These are phyloP conservation scores for Apiotrichum veenhuisii DNA, from an alignment of 1,284 basidiomycete species.

Conservation along the genomic window DNA sequence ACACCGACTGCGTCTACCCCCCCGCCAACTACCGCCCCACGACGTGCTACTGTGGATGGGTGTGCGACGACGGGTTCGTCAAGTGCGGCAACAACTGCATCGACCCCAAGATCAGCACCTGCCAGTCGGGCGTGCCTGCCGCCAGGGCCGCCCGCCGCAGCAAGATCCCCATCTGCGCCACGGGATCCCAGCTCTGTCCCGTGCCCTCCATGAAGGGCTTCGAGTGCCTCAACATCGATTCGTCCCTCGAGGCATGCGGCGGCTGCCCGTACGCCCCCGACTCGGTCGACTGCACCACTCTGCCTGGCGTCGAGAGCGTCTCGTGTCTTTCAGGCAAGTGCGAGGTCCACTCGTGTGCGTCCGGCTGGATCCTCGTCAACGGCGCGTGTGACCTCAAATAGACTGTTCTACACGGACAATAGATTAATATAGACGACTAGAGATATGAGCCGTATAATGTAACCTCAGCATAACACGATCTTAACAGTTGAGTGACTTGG, in stretches of 20 bases:
- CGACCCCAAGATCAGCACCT: background rate
- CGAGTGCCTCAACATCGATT: background rate
- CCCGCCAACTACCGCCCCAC: background rate
- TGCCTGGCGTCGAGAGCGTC: constrained; percentile 56
- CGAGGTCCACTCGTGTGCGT: background rate
- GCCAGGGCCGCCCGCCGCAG: background rate
- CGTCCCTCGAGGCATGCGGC: constrained; percentile 1
- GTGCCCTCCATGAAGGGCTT: background rate
- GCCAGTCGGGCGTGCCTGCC: background rate
- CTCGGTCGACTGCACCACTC: constrained; percentile 54
- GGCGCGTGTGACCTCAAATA: background rate
- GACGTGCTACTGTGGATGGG: constrained; percentile 3
- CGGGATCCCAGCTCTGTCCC: background rate
- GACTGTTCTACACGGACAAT: background rate
- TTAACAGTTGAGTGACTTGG: too few relatives aligned
- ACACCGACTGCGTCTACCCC: constrained; percentile 2
- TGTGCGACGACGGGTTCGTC: background rate
- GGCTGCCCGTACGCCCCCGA: background rate
- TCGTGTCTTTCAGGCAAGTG: constrained; percentile 54
- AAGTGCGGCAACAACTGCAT: constrained; percentile 3
- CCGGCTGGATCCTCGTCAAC: background rate
- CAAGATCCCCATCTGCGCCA: background rate
- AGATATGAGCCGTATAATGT: too few relatives aligned
- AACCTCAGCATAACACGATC: too few relatives aligned
- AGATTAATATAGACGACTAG: too few relatives aligned